Percentiles rank a stretch among this genome's conserved stretches.
phyloP scores from a whole-genome alignment of 352 stramenopile genomes.

The Poterioochromonas sp. region DNA sequence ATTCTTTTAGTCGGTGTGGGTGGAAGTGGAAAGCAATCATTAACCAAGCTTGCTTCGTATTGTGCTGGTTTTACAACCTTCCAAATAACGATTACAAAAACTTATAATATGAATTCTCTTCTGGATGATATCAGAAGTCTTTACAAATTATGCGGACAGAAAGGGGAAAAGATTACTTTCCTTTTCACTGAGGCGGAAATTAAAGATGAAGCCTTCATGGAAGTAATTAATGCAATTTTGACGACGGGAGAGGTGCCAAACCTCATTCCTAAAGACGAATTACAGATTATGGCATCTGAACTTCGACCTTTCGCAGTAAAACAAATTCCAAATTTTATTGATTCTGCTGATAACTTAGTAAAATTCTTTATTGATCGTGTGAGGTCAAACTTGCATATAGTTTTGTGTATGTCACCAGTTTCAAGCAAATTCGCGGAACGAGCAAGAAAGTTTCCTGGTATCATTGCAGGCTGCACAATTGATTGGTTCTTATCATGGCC shows the following conservation, averaged over 20 bases:
- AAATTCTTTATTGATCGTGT: slow-evolving; percentile 73
- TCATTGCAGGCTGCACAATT: slow-evolving; percentile 71
- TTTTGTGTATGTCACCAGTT: slow-evolving; percentile 73
- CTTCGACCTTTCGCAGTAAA: slow-evolving; percentile 61
- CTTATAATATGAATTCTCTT: slow-evolving; percentile 67
- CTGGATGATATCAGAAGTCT: slow-evolving; percentile 68
- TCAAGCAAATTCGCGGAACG: slow-evolving; percentile 62
- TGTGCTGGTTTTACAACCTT: slow-evolving; percentile 64
- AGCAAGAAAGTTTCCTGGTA: slow-evolving; percentile 69
- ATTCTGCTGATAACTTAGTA: slow-evolving; percentile 67
- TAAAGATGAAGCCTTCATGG: slow-evolving; percentile 75
- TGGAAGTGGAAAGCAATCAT: slow-evolving; percentile 70
- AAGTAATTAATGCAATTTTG: slow-evolving; percentile 72
- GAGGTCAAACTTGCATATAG: slow-evolving; percentile 64
- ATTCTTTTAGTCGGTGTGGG: slow-evolving; percentile 80
- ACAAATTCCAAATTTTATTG: slow-evolving; percentile 53
- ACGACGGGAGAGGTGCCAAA: slow-evolving; percentile 68
- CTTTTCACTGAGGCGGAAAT: slow-evolving; percentile 74
- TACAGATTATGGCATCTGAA: slow-evolving; percentile 67
- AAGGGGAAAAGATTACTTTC: slow-evolving; percentile 65
- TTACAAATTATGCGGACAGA: slow-evolving; percentile 67
- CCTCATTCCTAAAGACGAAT: slow-evolving; percentile 73
- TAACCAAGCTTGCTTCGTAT: slow-evolving; percentile 63
- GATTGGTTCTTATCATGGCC: slow-evolving; percentile 81
- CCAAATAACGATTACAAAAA: slow-evolving; percentile 72